phyloP scores from a whole-genome alignment of 768 basidiomycete genomes.

The Tulasnella sp. region DNA sequence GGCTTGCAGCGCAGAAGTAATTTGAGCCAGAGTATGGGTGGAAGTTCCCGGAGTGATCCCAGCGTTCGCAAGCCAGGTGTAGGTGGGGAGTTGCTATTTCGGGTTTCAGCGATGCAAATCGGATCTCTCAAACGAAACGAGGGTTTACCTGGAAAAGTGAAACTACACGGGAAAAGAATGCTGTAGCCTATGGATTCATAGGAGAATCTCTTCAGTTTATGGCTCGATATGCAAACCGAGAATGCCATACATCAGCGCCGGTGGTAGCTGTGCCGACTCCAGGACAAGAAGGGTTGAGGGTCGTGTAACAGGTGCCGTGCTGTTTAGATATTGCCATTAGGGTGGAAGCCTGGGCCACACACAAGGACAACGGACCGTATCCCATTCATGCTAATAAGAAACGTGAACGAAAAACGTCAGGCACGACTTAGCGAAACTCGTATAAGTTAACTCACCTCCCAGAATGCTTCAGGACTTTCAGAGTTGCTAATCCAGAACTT shows the following conservation, averaged over 20 bases:
- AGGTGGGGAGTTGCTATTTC: constrained; percentile 54
- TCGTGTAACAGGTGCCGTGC: constrained; percentile 26
- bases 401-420: too few relatives aligned
- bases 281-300: constrained; percentile 25
- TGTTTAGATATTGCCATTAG: background rate
- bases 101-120: constrained; percentile 3
- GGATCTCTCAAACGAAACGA: background rate
- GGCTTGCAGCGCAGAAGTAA: constrained; percentile 38
- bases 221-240: constrained; percentile 19
- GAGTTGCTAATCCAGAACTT: constrained; percentile 15
- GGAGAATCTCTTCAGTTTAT: background rate
- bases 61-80: constrained; percentile 54
- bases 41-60: constrained; percentile 67
- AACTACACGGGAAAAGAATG: constrained; percentile 32
- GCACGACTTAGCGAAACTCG: too few relatives aligned
- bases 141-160: constrained; percentile 41
- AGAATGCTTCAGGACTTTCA: constrained; percentile 25
- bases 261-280: constrained; percentile 13
- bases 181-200: background rate
- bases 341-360: background rate
- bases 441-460: constrained; percentile 16
- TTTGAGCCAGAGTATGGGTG: constrained; percentile 39
- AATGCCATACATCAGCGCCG: constrained; percentile 21
- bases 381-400: constrained; percentile 24
- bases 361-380: background rate